Conservation (phyloP, 139 green algal genomes). For the Pleodorina starrii region DNA sequence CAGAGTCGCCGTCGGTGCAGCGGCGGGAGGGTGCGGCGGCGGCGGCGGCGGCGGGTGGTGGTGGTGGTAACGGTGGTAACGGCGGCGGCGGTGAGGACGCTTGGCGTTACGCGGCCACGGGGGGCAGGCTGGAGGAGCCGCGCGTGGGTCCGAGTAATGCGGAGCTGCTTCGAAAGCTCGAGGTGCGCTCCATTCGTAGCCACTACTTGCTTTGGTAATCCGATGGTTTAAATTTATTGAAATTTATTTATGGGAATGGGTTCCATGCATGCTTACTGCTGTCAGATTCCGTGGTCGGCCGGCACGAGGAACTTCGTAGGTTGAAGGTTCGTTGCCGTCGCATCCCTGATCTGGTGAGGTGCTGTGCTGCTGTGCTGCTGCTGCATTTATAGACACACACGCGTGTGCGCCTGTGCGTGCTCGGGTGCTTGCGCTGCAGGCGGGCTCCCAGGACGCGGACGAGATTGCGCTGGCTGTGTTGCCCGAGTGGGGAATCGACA, state of each 20-base stretch:
- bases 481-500: conserved; percentile 22
- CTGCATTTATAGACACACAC: neutral
- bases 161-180: neutral
- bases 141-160: neutral
- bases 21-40: neutral
- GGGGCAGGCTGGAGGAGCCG: neutral
- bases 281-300: neutral
- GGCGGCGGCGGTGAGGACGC: neutral
- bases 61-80: neutral
- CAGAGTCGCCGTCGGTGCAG: neutral
- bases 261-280: neutral
- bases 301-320: neutral
- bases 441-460: neutral
- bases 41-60: too few species aligned
- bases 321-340: neutral
- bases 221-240: neutral
- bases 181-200: too few species aligned
- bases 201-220: too few species aligned
- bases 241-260: neutral
- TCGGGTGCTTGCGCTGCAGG: neutral
- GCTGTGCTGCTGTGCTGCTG: neutral
- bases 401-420: neutral
- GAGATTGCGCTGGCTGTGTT: neutral
- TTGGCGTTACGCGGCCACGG: neutral
- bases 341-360: neutral